Base-by-base conservation (phyloP, 164 flowering plant genomes). In the Annona squamosa region DNA sequence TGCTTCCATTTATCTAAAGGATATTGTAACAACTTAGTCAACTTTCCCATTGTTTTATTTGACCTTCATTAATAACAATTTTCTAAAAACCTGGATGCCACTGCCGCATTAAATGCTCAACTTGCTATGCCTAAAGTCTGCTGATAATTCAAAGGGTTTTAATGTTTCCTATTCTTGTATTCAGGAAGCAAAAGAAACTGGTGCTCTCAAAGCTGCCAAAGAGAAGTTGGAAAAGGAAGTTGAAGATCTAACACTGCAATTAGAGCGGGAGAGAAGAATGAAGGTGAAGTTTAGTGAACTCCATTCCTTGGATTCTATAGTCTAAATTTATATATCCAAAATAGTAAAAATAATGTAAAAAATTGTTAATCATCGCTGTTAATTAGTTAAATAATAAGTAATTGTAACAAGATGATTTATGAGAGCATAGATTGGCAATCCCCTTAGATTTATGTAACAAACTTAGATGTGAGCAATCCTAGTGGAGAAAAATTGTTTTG, bases 141-240 rank as follows among this genome's bases (percentile, higher is more conserved):
- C 13, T 6, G 59, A 52, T 12, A 1, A 3, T 52, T 52, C 59
- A 5, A 69, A 46, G 71, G 7, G 4, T 69, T 4, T 41, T 63
- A 16, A 4, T 17, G 2, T 43, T 67, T 42, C 68, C 52, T 72
- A 65, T 67, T 48, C 65, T 47, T 65, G 13, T 73, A 9, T 76
- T 26, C 87, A 95, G 99, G 97, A 94, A 77, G 99, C 98, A 59
- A 88, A 83, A 61, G 98, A 96, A 87, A 90, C 99, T 63, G 99
- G 98, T 73, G 98, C 97, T 47, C 97, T 96, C 48, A 97, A 93
- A 80, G 98, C 93, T 79, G 99, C 98, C 65, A 96, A 96, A 81
- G 90, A 86, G 78, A 93, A 91, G 81, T 82, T 96, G 82, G 99
- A 96, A 85, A 93, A 96, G 88, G 94, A 93, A 84, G 98, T 96